Conservation (phyloP, 148 eudicot genomes). For the Arbutus unedo region DNA sequence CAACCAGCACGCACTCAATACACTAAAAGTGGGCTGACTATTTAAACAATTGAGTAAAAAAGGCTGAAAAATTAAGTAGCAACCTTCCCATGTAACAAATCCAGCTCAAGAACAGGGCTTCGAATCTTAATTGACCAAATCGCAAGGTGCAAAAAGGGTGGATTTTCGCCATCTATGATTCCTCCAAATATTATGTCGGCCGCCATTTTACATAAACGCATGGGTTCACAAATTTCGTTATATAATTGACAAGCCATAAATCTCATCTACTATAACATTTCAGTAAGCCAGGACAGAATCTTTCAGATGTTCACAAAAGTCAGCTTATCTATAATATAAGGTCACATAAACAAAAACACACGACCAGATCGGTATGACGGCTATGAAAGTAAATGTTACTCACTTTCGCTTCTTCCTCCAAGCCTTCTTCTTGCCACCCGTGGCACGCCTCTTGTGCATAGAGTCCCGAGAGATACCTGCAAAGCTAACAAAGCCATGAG, state of each 20-base stretch:
- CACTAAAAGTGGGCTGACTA: background rate
- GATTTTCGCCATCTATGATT: background rate
- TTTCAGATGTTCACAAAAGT: background rate
- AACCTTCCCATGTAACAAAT: background rate
- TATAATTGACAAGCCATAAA: background rate
- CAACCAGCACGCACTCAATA: background rate
- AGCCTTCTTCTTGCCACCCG: slow-evolving; percentile 17
- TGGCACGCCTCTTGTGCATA: slow-evolving; percentile 20
- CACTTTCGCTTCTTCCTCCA: slow-evolving; percentile 21
- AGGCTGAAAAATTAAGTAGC: background rate
- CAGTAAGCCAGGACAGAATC: background rate
- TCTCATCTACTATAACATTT: background rate
- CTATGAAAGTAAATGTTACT: background rate
- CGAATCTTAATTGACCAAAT: background rate
- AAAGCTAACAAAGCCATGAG: background rate
- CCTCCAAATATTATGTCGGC: background rate
- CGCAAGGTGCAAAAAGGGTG: background rate
- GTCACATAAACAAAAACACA: background rate
- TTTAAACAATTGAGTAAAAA: background rate
- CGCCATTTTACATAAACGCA: too few species aligned
- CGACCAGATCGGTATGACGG: background rate
- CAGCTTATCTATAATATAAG: background rate
- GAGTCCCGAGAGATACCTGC: slow-evolving; percentile 17
- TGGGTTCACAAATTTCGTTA: background rate
- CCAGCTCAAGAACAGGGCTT: background rate